Evolutionary conservation across 306 rosid species (phyloP), one percentile per base, ranked within the genome.

Genomic region (Styphnolobium japonicum): DNA sequence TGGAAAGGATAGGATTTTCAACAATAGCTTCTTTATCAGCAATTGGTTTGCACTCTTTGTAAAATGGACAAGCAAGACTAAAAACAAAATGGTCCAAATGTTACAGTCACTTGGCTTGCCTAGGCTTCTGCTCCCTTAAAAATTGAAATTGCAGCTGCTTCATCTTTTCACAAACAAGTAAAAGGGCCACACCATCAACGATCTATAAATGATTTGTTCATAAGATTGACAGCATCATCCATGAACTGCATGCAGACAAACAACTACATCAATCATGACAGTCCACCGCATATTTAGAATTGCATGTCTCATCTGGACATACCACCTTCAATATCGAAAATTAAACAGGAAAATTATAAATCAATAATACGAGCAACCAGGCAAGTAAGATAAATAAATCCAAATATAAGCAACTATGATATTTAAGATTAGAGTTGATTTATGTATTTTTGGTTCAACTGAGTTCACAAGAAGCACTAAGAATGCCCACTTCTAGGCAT

Each of bases 171-270:
- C 33, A 36, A 45, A 58, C 52, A 22, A 15, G 16, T 31, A 16
- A 49, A 5, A 33, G 33, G 70, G 34, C 11, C 71, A 3, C 5
- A 5, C 18, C 45, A 34, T 87, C 84, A 94, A 49, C 94, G 97
- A 77, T 94, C 98, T 66, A 90, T 87, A 62, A 92, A 94, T 25
- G 98, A 92, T 82, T 91, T 94, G 80, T 94, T 89, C 98, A 94
- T 94, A 40, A 94, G 97, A 67, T 81, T 87, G 65, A 94, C 97
- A 0, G 98, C 98, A 1, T 88, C 90, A 65, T 94, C 98, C 98
- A 94, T 88, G 88, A 92, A 86, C 98, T 94, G 93, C 91, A 85
- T n/a, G 29, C 18, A 85, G 34, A 84, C 67, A 66, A 76, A 76
- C 27, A 77, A 64, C 67, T 71, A 33, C 18, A 37, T 85, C 16